Base-by-base conservation (phyloP, 1,284 basidiomycete species). In the Pisolithus thermaeus region DNA sequence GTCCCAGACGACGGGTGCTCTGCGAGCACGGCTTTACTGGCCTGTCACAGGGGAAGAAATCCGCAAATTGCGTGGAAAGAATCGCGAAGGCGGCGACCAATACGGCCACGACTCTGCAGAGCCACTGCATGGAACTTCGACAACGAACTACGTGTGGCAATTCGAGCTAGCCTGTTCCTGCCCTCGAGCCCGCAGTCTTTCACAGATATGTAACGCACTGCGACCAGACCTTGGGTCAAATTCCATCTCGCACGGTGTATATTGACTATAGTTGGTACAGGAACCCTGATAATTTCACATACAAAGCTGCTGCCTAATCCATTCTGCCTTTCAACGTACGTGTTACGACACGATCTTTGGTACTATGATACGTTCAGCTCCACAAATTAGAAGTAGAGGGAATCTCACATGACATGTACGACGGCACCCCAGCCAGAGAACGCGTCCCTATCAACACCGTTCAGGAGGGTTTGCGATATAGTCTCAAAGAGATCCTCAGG, bases 401-500 rank as follows among this genome's bases (percentile, higher is more conserved):
- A 28, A 27, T 80, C 93, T 81, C 70, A 97, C 92, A 99, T 90
- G 56, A 99, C 76, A 76, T 97, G 90, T 47, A 99, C 96, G 44
- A 97, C 73, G 35, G 88, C 93, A 46, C 97, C 97, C 94, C 93
- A 98, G 57, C 97, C 97, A 51, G 93, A 97, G 67, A 87, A 91
- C 16, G 97, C 94, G 70, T 99, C 97, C 49, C 97, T 80, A 70
- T 99, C 97, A 37, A 98, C 87, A 8, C 94, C 92, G 62, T 96
- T 98, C 64, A 99, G 73, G 52, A 99, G 73, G 8, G 94, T 96
- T 71, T 99, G 97, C 22, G 92, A 93, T 63, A 98, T 94, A 11
- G 97, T 99, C 76, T 99, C 97, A 64, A 99, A 99, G 48, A 99
- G 75, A 70, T 99, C 97, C 67, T 99, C 97, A 12, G 95, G 84